phyloP scores from a whole-genome alignment of 176 grass and related monocot genomes.

The Rhynchospora pubera region DNA sequence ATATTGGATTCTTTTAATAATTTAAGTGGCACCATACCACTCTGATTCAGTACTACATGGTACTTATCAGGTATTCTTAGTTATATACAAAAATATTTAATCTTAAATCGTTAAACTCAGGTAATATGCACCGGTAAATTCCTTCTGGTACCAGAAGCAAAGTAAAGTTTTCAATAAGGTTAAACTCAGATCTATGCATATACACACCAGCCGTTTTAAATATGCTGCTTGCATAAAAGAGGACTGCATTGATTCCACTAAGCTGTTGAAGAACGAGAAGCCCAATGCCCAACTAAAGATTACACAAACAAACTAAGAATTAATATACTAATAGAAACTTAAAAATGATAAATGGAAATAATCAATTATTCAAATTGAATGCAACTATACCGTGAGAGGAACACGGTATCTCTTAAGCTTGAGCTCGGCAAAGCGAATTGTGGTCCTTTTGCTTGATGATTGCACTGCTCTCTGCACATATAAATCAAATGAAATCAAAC shows the following conservation, averaged over 20 bases:
- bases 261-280: slow-evolving; percentile 84
- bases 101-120: neutral
- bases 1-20: neutral
- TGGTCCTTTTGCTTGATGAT: slow-evolving; percentile 61
- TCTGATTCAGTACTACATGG: neutral
- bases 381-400: slow-evolving; percentile 52
- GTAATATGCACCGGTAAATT: neutral
- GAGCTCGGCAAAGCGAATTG: slow-evolving; percentile 71
- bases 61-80: too few relatives aligned
- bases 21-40: neutral
- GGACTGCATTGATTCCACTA: slow-evolving; percentile 76
- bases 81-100: neutral
- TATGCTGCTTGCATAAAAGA: slow-evolving; percentile 86
- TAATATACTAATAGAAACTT: neutral
- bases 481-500: neutral
- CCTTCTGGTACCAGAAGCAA: neutral
- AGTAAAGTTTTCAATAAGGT: neutral
- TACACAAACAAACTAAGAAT: neutral
- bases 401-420: slow-evolving; percentile 77
- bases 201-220: slow-evolving; percentile 73
- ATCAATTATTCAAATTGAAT: slow-evolving; percentile 9
- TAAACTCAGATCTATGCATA: neutral
- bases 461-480: slow-evolving; percentile 63
- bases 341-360: neutral
- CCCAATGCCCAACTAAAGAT: slow-evolving; percentile 68